These are phyloP conservation scores for Cutaneotrichosporon sp. DNA, from an alignment of 1,284 basidiomycete genomes.

Conservation along the genomic window DNA sequence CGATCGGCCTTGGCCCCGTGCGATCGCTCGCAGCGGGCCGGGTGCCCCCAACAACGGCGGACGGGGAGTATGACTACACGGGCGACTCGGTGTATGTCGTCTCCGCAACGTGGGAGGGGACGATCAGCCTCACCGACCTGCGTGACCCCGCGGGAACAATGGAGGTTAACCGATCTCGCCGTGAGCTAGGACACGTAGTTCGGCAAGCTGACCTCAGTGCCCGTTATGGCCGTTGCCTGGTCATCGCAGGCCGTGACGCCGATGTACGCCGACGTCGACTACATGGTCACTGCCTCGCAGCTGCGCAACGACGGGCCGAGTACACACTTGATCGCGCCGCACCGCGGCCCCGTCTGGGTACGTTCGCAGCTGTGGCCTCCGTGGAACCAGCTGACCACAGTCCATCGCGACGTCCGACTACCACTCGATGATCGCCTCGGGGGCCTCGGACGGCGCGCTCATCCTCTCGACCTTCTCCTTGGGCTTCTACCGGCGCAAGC, in stretches of 20 bases:
- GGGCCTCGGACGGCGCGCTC: constrained; percentile 77
- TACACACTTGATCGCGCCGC: constrained; percentile 27
- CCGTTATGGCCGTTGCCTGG: constrained; percentile 39
- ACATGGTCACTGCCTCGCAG: constrained; percentile 34
- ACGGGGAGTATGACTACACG: constrained; percentile 30
- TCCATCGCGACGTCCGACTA: constrained; percentile 73
- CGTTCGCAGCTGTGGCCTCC: constrained; percentile 38
- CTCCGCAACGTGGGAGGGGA: constrained; percentile 37
- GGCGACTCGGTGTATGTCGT: constrained; percentile 35
- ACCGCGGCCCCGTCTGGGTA: constrained; percentile 75
- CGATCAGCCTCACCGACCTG: constrained; percentile 34
- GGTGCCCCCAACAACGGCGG: constrained; percentile 25
- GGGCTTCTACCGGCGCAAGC: constrained; percentile 34
- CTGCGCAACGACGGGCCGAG: constrained; percentile 25
- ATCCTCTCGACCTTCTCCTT: constrained; percentile 27
- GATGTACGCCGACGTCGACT: constrained; percentile 45
- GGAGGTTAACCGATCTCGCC: constrained; percentile 31
- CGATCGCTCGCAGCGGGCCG: constrained; percentile 31
- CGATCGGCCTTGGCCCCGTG: constrained; percentile 31
- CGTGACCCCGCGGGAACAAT: constrained; percentile 33
- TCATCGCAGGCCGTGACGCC: constrained; percentile 36
- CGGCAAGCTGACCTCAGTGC: constrained; percentile 30
- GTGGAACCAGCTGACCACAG: constrained; percentile 55
- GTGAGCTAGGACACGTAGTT: constrained; percentile 24
- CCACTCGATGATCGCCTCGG: constrained; percentile 79